Conservation (phyloP, 2,329 filamentous ascomycete species). For the Verticillium klebahnii region DNA sequence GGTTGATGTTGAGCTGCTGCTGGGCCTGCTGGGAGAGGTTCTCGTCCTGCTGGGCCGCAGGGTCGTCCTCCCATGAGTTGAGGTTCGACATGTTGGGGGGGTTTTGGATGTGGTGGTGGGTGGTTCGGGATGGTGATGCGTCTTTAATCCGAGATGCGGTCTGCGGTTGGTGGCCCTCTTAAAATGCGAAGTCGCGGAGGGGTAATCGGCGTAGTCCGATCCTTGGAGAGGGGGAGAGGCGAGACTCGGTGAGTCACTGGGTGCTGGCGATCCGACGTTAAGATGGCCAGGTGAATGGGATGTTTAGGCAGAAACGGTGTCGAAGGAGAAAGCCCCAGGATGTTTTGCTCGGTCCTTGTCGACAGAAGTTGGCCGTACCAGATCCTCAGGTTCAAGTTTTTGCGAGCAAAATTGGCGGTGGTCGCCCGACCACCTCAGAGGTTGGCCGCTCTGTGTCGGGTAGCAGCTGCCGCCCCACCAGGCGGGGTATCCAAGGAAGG, state of each 20-base stretch:
- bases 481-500: conserved; percentile 1
- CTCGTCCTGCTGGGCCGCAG: conserved; percentile 72
- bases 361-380: not conserved
- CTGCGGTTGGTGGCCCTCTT: not conserved
- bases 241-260: not conserved
- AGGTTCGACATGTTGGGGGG: conserved; percentile 70
- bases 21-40: conserved; percentile 72
- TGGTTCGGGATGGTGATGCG: not conserved
- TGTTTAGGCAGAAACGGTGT: not conserved
- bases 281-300: not conserved
- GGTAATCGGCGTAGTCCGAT: not conserved
- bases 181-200: conserved; percentile 1
- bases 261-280: not conserved
- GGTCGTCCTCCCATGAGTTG: conserved; percentile 93
- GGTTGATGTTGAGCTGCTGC: conserved; percentile 68
- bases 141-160: not conserved
- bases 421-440: conserved; percentile 1
- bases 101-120: not conserved
- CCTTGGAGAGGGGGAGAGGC: not conserved
- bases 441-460: conserved; percentile 1
- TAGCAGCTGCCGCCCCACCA: not conserved
- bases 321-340: not conserved
- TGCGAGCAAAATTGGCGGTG: not conserved
- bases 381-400: not conserved
- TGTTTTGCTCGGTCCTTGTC: not conserved